A percentile compares a stretch with the other conserved stretches of the same genome.
Evolutionary conservation across 176 grass and related monocot species (phyloP).

Genomic region (Triticum dicoccoides): DNA sequence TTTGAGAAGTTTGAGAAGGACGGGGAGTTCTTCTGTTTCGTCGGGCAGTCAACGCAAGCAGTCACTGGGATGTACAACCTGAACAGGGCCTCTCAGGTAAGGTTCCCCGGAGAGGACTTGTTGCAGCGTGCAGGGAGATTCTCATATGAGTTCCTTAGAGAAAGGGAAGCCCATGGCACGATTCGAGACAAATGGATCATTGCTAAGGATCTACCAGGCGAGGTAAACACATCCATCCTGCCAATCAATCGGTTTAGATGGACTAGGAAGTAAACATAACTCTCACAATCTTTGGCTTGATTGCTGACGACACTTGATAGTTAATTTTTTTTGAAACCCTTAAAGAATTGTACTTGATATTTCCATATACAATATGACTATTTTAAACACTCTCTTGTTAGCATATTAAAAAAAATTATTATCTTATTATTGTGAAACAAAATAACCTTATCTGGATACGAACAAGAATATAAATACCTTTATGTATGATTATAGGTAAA

Average conservation of each 20-base stretch:
- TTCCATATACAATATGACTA: not conserved
- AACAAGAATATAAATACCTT: not conserved
- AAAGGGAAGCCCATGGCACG: constrained; percentile 30
- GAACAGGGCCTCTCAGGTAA: constrained; percentile 59
- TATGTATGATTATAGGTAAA: constrained; percentile 44
- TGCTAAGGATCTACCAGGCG: constrained; percentile 62
- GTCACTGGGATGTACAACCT: constrained; percentile 97
- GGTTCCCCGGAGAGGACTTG: constrained; percentile 55
- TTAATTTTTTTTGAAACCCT: not conserved
- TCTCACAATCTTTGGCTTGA: constrained; percentile 15
- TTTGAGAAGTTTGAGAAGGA: constrained; percentile 88
- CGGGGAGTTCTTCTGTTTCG: constrained; percentile 82
- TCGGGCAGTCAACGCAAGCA: constrained; percentile 83
- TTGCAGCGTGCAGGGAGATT: constrained; percentile 45
- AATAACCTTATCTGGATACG: constrained; percentile 53
- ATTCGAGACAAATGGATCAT: constrained; percentile 76
- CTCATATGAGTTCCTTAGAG: constrained; percentile 47
- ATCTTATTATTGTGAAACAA: not conserved
- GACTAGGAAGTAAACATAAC: not conserved
- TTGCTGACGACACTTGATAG: not conserved
- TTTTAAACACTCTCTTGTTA: not conserved
- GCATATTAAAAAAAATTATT: not conserved
- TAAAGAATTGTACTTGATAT: not conserved
- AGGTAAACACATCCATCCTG: constrained; percentile 36
- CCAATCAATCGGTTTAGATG: not conserved